Evolutionary conservation across 2,329 filamentous ascomycete genomes (phyloP).

Genomic region (Pochonia chlamydosporia): DNA sequence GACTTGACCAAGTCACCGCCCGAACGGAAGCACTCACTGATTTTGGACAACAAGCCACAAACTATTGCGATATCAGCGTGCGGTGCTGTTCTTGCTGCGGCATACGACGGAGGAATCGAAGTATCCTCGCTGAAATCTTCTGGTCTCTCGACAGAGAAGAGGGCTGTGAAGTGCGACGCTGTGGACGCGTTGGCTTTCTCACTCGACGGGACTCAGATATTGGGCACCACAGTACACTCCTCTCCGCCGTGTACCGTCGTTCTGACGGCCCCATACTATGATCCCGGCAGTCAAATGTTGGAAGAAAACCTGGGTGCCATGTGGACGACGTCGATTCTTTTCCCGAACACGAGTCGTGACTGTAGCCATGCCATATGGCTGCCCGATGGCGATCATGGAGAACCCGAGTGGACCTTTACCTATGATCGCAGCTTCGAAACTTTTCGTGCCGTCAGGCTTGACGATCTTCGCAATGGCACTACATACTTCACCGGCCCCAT

Average conservation of each 20-base stretch:
- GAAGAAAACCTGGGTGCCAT: slow-evolving; percentile 67
- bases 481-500: slow-evolving; percentile 73
- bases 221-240: slow-evolving; percentile 66
- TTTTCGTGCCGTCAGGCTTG: slow-evolving; percentile 70
- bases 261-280: slow-evolving; percentile 74
- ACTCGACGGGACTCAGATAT: slow-evolving; percentile 68
- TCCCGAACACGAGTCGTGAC: slow-evolving; percentile 72
- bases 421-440: slow-evolving; percentile 73
- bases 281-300: slow-evolving; percentile 59
- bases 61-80: slow-evolving; percentile 77
- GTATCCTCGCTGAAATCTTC: slow-evolving; percentile 67
- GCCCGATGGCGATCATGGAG: slow-evolving; percentile 53
- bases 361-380: slow-evolving; percentile 73
- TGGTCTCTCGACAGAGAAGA: slow-evolving; percentile 58
- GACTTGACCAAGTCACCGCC: slow-evolving; percentile 60
- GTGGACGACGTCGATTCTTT: slow-evolving; percentile 82
- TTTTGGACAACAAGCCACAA: slow-evolving; percentile 71
- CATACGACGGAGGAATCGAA: slow-evolving; percentile 85
- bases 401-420: slow-evolving; percentile 70
- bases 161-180: slow-evolving; percentile 71
- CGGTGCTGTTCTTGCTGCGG: slow-evolving; percentile 75
- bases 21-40: slow-evolving; percentile 66
- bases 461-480: slow-evolving; percentile 68
- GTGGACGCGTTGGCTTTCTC: slow-evolving; percentile 74
- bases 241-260: slow-evolving; percentile 66